These are phyloP conservation scores for Leishmania turanica DNA, from an alignment of 208 protist species.

Conservation along the genomic window DNA sequence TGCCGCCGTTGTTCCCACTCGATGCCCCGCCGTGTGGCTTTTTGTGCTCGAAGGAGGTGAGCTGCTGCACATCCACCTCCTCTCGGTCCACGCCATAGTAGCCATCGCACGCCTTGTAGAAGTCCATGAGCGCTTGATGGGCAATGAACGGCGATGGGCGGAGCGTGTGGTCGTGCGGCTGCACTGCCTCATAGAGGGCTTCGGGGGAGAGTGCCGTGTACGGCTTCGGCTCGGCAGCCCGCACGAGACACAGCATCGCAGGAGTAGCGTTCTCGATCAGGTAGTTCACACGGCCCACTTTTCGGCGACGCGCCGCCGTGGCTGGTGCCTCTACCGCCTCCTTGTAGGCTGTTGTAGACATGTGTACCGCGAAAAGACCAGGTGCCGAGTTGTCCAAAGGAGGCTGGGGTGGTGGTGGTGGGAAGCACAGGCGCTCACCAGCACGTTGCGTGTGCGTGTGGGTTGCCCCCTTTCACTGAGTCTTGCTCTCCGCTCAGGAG, in stretches of 20 bases:
- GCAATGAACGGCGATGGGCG: constrained; percentile 63
- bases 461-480: neutral
- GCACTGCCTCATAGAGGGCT: constrained; percentile 40
- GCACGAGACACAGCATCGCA: constrained; percentile 64
- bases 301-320: constrained; percentile 19
- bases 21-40: neutral
- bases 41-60: constrained; percentile 23
- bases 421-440: neutral
- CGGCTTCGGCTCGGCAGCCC: constrained; percentile 50
- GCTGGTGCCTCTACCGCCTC: constrained; percentile 17
- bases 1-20: constrained; percentile 9
- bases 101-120: constrained; percentile 68
- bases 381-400: neutral
- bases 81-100: constrained; percentile 60
- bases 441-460: neutral
- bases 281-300: constrained; percentile 49
- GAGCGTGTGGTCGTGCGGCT: constrained; percentile 60
- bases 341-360: constrained; percentile 20
- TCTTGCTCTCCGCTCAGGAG: neutral
- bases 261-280: constrained; percentile 62
- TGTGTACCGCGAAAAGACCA: neutral
- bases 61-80: constrained; percentile 34
- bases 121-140: constrained; percentile 78
- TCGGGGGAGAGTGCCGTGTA: constrained; percentile 65
- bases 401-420: neutral